These are phyloP conservation scores for Leccinum subspadiceum DNA, from an alignment of 1,284 basidiomycete genomes.

Conservation along the genomic window DNA sequence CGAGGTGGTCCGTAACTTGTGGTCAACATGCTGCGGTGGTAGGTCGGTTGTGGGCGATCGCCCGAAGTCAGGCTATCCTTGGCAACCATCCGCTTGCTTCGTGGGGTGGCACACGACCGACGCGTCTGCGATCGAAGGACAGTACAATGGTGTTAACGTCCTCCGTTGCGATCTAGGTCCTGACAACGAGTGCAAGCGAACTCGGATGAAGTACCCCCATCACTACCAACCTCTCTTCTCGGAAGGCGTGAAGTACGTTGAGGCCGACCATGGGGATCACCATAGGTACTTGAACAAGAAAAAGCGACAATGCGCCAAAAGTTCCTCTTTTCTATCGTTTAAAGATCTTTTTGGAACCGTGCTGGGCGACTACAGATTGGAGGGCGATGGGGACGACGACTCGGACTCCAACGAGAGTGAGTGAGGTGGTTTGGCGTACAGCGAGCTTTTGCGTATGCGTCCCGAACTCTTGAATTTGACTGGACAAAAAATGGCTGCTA, in stretches of 20 bases:
- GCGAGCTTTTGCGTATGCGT: background rate
- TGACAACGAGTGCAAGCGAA: background rate
- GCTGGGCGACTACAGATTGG: background rate
- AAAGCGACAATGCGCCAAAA: background rate
- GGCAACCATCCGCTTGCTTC: slow-evolving; percentile 1
- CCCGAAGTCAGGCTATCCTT: too few species aligned
- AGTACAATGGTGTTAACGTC: slow-evolving; percentile 10
- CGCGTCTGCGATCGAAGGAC: background rate
- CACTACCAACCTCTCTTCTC: background rate
- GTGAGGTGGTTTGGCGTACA: background rate
- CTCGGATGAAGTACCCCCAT: background rate
- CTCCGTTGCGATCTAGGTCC: background rate
- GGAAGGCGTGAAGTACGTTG: background rate
- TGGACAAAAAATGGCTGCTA: background rate
- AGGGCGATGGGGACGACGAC: background rate
- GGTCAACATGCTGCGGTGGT: slow-evolving; percentile 3
- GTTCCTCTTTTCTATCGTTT: background rate
- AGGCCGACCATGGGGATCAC: background rate
- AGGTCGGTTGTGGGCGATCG: background rate
- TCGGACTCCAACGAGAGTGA: background rate
- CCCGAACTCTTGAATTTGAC: background rate
- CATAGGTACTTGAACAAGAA: background rate
- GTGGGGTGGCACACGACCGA: slow-evolving; percentile 9
- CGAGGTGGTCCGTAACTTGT: too few species aligned
- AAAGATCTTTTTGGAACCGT: background rate